phyloP scores from a whole-genome alignment of 1,284 basidiomycete species.

The Cutaneotrichosporon sp. region DNA sequence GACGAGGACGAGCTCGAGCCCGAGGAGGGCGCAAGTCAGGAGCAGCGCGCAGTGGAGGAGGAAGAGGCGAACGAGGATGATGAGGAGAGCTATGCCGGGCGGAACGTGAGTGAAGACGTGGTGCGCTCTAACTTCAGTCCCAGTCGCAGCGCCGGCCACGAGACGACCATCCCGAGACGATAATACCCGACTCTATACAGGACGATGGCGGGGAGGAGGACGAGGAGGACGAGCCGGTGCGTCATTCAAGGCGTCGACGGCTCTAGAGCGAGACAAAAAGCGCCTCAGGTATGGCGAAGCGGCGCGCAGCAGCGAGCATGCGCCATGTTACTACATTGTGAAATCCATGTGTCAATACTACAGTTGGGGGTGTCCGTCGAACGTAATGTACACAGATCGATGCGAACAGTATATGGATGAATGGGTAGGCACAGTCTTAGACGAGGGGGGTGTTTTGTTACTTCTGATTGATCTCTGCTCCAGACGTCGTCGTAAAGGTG shows the following conservation, averaged over 20 bases:
- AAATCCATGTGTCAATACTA: constrained; percentile 3
- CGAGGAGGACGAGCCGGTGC: neutral
- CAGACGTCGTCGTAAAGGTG: too few relatives aligned
- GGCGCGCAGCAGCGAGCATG: neutral
- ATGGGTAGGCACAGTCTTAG: too few relatives aligned
- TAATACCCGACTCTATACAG: constrained; percentile 8
- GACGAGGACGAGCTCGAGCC: constrained; percentile 13
- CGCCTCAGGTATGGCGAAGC: neutral
- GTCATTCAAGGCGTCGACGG: neutral
- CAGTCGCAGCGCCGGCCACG: neutral
- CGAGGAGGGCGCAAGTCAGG: neutral
- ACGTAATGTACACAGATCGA: neutral
- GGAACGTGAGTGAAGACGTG: too few relatives aligned
- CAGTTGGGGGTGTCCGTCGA: neutral
- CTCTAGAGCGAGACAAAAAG: neutral
- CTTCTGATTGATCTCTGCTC: too few relatives aligned
- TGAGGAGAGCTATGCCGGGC: too few relatives aligned
- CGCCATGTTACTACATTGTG: neutral
- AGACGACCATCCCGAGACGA: constrained; percentile 1
- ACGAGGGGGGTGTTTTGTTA: too few relatives aligned
- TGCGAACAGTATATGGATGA: too few relatives aligned
- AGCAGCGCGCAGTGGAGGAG: neutral
- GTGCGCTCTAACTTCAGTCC: neutral
- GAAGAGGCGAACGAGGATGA: neutral
- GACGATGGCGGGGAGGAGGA: constrained; percentile 4